These are phyloP conservation scores for Metschnikowia amazonensis DNA, from an alignment of 805 yeast species.

Conservation along the genomic window DNA sequence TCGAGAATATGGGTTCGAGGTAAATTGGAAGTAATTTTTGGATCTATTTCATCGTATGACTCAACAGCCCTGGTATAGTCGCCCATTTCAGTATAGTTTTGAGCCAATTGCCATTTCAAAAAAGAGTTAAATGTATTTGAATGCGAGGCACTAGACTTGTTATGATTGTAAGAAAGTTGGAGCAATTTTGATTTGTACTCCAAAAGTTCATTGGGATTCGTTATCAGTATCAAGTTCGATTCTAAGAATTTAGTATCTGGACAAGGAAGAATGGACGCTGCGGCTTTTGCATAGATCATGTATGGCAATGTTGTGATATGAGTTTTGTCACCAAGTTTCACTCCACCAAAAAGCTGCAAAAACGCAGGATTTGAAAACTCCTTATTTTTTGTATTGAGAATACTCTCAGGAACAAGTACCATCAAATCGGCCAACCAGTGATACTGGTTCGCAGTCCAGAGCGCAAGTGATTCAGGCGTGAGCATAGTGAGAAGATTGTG, in stretches of 20 bases:
- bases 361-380: conserved; percentile 10
- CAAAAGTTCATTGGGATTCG: conserved; percentile 6
- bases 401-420: conserved; percentile 44
- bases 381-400: conserved; percentile 18
- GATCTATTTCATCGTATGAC: not conserved
- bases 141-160: not conserved
- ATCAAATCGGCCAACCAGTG: conserved; percentile 62
- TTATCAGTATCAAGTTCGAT: conserved; percentile 4
- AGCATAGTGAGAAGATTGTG: conserved; percentile 1
- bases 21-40: not conserved
- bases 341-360: conserved; percentile 31
- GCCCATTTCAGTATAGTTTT: conserved; percentile 30
- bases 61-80: conserved; percentile 9
- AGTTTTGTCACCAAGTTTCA: conserved; percentile 24
- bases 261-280: conserved; percentile 26
- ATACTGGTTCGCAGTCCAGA: conserved; percentile 63
- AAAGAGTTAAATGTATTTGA: not conserved
- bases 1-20: not conserved
- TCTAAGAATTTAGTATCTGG: conserved; percentile 1
- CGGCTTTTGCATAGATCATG: conserved; percentile 27
- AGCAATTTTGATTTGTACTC: conserved; percentile 8
- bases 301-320: conserved; percentile 30
- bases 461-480: conserved; percentile 1
- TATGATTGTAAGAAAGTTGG: not conserved
- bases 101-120: conserved; percentile 50